A percentile compares a stretch with the other conserved stretches of the same genome.
These are phyloP conservation scores for Linnemannia zychae DNA, from an alignment of 192 early-diverging fungal genomes.

Conservation along the genomic window DNA sequence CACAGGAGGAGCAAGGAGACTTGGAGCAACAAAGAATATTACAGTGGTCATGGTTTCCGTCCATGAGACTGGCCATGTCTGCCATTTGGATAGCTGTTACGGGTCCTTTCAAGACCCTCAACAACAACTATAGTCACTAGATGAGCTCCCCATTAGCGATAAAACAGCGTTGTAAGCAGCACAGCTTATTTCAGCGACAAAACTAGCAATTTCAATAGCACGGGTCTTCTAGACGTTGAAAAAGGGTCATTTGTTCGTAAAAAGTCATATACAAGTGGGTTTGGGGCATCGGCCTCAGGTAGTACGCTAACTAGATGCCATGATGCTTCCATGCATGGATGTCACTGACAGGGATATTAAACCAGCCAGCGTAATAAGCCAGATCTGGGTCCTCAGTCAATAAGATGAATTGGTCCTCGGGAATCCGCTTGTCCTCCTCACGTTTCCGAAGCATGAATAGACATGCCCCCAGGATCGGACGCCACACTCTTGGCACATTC, in stretches of 20 bases:
- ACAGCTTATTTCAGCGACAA: no score
- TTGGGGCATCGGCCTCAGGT: no score
- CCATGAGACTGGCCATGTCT: background rate
- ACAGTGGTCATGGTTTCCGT: background rate
- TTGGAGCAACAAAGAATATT: background rate
- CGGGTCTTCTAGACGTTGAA: no score
- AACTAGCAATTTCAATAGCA: no score
- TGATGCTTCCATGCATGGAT: constrained; percentile 50
- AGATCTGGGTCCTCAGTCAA: constrained; percentile 66
- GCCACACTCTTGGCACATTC: constrained; percentile 63
- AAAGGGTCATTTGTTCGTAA: no score
- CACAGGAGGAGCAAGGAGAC: background rate
- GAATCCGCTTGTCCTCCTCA: constrained; percentile 13
- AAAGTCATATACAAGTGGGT: no score
- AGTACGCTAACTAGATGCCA: background rate
- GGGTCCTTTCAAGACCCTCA: background rate
- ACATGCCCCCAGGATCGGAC: constrained; percentile 62
- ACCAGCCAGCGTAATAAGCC: constrained; percentile 62
- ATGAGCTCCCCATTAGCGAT: no score
- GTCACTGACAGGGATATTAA: constrained; percentile 51
- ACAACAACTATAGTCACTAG: background rate
- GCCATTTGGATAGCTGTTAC: background rate
- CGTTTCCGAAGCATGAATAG: constrained; percentile 43
- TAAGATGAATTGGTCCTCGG: constrained; percentile 53
- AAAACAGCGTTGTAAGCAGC: no score